Evolutionary conservation across 1,139 yeast genomes (phyloP).

Genomic region (Meyerozyma sp.): DNA sequence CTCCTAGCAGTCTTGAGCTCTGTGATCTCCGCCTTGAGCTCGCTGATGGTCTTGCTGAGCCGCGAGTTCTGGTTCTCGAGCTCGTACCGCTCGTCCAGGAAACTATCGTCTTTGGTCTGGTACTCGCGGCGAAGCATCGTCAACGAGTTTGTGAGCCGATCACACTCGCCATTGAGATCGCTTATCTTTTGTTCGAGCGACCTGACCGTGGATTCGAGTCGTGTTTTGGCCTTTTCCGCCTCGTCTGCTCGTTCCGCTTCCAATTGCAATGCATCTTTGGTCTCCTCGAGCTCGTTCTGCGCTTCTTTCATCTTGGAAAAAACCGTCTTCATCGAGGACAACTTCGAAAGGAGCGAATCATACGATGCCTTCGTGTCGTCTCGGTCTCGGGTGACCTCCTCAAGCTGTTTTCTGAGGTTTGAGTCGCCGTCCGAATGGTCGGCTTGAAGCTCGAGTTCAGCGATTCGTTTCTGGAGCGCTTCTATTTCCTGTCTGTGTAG

Average conservation of each 20-base stretch:
- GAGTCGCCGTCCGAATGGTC: neutral
- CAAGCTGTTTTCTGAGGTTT: slow-evolving; percentile 5
- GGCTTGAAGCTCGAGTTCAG: neutral
- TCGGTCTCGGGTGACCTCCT: slow-evolving; percentile 39
- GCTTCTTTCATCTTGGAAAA: slow-evolving; percentile 74
- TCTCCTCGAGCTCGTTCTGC: slow-evolving; percentile 61
- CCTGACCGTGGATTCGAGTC: slow-evolving; percentile 7
- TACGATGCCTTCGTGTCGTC: slow-evolving; percentile 68
- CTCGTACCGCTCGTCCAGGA: slow-evolving; percentile 44
- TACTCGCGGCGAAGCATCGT: slow-evolving; percentile 40
- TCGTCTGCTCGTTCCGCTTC: slow-evolving; percentile 27
- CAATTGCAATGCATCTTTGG: slow-evolving; percentile 35
- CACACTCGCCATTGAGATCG: slow-evolving; percentile 63
- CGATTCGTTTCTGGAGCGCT: neutral
- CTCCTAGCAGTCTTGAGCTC: slow-evolving; percentile 44
- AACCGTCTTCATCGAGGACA: slow-evolving; percentile 75
- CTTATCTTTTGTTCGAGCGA: slow-evolving; percentile 47
- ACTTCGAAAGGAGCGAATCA: slow-evolving; percentile 65
- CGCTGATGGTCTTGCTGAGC: slow-evolving; percentile 31
- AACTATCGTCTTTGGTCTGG: slow-evolving; percentile 35
- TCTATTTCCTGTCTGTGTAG: slow-evolving; percentile 1
- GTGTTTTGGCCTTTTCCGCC: slow-evolving; percentile 12
- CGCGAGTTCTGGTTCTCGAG: slow-evolving; percentile 34
- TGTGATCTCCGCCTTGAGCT: slow-evolving; percentile 35
- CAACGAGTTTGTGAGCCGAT: slow-evolving; percentile 49